phyloP scores from a whole-genome alignment of 2,329 filamentous ascomycete species.

The Trichoderma pleuroti region DNA sequence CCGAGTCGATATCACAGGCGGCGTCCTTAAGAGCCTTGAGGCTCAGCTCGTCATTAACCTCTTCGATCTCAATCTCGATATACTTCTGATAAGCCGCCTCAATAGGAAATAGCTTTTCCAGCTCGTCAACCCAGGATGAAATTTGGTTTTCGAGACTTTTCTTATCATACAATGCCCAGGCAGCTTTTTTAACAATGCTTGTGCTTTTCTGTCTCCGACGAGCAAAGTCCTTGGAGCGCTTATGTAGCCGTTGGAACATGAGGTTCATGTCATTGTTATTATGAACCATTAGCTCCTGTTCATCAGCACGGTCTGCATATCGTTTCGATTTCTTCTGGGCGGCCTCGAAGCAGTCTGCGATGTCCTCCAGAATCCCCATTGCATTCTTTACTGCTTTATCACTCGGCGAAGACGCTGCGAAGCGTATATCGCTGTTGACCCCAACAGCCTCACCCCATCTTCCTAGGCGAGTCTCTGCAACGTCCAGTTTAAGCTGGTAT shows the following conservation, averaged over 20 bases:
- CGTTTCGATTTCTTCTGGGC: background rate
- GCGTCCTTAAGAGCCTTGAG: background rate
- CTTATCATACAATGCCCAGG: background rate
- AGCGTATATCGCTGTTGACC: background rate
- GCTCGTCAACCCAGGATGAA: background rate
- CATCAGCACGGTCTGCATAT: background rate
- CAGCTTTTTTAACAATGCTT: background rate
- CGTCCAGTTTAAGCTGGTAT: background rate
- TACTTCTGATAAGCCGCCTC: background rate
- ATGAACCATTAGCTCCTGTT: background rate
- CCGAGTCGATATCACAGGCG: background rate
- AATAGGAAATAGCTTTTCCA: background rate
- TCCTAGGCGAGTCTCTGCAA: background rate
- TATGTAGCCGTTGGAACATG: background rate
- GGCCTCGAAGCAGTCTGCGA: background rate
- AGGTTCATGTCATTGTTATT: background rate
- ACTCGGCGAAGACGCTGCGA: background rate
- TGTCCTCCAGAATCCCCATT: background rate
- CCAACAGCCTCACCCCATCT: background rate
- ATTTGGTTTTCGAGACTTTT: background rate
- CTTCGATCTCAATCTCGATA: background rate
- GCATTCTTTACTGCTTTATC: background rate
- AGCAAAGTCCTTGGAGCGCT: background rate
- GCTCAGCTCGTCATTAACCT: background rate
- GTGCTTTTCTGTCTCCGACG: background rate